Evolutionary conservation across 768 basidiomycete species (phyloP).

Genomic region (Cystofilobasidium macerans): DNA sequence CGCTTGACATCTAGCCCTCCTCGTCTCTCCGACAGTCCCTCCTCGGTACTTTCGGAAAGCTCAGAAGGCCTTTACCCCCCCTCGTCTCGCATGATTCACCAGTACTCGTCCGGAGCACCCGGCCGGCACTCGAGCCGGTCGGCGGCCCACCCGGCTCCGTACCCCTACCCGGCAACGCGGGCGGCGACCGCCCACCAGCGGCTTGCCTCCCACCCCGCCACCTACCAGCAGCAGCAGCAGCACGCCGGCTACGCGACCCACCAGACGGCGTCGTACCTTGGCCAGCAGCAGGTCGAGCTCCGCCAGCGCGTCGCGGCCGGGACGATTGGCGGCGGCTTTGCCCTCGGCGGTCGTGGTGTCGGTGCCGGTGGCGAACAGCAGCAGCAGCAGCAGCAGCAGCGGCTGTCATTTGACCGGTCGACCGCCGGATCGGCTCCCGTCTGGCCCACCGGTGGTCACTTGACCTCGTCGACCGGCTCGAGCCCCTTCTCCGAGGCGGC

Average conservation of each 20-base stretch:
- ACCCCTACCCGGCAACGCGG: not conserved
- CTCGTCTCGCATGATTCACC: not conserved
- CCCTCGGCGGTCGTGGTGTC: too few species aligned
- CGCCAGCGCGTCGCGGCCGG: not conserved
- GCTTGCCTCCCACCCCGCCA: not conserved
- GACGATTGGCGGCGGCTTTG: not conserved
- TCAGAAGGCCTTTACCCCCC: not conserved
- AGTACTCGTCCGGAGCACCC: not conserved
- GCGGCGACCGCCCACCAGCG: too few species aligned
- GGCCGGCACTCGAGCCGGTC: not conserved
- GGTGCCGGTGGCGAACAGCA: not conserved
- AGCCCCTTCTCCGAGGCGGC: not conserved
- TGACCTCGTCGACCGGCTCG: not conserved
- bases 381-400: not conserved
- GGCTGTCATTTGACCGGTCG: conserved; percentile 1
- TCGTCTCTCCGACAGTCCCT: too few species aligned
- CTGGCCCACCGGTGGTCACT: not conserved
- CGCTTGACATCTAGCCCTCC: too few species aligned
- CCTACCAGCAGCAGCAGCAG: not conserved
- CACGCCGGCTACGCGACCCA: not conserved
- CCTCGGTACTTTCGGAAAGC: too few species aligned
- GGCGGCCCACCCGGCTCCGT: not conserved
- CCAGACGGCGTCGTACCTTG: not conserved
- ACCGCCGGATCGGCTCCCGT: not conserved
- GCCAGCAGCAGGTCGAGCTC: not conserved